Base-by-base conservation (phyloP, 345 rosid species). In the Citrus hindsii region DNA sequence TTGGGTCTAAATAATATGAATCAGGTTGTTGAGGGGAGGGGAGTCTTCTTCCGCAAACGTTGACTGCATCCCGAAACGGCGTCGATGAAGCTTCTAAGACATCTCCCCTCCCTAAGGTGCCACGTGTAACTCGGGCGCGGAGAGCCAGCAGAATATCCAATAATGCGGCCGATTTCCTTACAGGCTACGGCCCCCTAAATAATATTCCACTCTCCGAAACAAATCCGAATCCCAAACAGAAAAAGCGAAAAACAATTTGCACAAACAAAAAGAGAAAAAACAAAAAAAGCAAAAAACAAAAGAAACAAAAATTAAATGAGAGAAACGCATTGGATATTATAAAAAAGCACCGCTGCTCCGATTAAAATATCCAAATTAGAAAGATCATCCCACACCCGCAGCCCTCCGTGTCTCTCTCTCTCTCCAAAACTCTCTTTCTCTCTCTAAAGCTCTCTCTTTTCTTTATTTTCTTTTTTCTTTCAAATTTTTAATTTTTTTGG, bases 361-460 rank as follows among this genome's bases (percentile, higher is more conserved):
- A 62, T 58, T 61, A 61, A 74, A 74, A 74, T 42, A 74, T 42
- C 77, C 77, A 76, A 66, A 51, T 22, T 2, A 25, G 30, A 30
- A 9, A 42, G 42, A 63, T 8, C 2, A 2, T 0, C 51, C 22
- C 30, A 6, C 69, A 4, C 1, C 7, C 59, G 35, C 35, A 10
- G 18, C 22, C 10, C 65, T 32, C 9, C 37, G 37, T 33, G 6
- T 33, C 5, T 35, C 3, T 2, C 16, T 37, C 28, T 27, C 28
- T 27, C 19, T 6, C 40, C 3, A 37, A 37, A 37, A 0, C 42
- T 8, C 42, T 9, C 12, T 24, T 0, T 4, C 66, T 35, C 70
- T 27, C 35, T 63, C 32, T 35, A 35, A 13, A 22, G 9, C 73
- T 19, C 69, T 72, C 59, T 37, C 67, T 66, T 53, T 53, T 51